phyloP scores from a whole-genome alignment of 495 filamentous ascomycete species.

The Aspergillus biplanus region DNA sequence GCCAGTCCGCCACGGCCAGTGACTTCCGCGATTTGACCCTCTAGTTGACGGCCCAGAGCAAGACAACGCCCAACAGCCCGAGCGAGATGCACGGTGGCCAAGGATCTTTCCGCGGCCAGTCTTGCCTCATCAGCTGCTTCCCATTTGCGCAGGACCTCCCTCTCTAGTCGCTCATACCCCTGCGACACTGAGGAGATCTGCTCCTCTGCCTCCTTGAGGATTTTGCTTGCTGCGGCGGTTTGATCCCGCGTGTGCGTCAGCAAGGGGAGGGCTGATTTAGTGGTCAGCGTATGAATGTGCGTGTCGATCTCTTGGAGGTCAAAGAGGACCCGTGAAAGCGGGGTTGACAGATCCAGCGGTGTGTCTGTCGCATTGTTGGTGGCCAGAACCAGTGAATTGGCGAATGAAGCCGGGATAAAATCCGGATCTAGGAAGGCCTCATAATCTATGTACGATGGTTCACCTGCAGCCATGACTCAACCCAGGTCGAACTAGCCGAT shows the following conservation, averaged over 20 bases:
- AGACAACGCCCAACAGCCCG: slow-evolving; percentile 76
- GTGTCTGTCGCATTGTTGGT: slow-evolving; percentile 94
- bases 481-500: background rate
- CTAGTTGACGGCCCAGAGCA: slow-evolving; percentile 81
- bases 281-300: slow-evolving; percentile 88
- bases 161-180: slow-evolving; percentile 79
- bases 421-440: slow-evolving; percentile 83
- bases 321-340: slow-evolving; percentile 91
- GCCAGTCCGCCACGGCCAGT: slow-evolving; percentile 45
- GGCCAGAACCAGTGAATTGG: slow-evolving; percentile 81
- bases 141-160: slow-evolving; percentile 81
- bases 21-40: slow-evolving; percentile 73
- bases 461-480: slow-evolving; percentile 41
- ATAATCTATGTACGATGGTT: slow-evolving; percentile 93
- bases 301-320: slow-evolving; percentile 97
- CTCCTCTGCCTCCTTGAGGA: slow-evolving; percentile 72
- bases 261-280: slow-evolving; percentile 80
- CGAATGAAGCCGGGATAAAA: slow-evolving; percentile 80
- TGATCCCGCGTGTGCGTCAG: slow-evolving; percentile 76
- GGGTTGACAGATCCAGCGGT: slow-evolving; percentile 89
- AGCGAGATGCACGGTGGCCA: slow-evolving; percentile 76
- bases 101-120: slow-evolving; percentile 70
- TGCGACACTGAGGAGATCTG: slow-evolving; percentile 80
- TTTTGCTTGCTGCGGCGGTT: slow-evolving; percentile 64
- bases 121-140: slow-evolving; percentile 79